phyloP scores from a whole-genome alignment of 2,329 filamentous ascomycete species.

The Geoglossum cookeanum region DNA sequence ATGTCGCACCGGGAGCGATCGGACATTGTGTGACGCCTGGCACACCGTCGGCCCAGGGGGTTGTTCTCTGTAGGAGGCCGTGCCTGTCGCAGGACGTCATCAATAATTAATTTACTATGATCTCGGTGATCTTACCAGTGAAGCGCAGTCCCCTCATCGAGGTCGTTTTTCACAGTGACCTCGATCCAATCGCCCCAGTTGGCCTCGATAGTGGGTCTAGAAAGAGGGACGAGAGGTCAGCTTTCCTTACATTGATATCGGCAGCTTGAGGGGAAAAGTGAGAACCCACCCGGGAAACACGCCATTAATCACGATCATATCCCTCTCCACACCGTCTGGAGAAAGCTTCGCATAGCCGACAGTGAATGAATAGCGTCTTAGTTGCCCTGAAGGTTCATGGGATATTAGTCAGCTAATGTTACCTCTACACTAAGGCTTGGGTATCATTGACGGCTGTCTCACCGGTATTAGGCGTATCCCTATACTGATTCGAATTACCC shows the following conservation, averaged over 20 bases:
- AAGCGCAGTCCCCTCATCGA: conserved; percentile 16
- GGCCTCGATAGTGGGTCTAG: conserved; percentile 15
- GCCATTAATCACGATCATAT: conserved; percentile 17
- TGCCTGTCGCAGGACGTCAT: not conserved
- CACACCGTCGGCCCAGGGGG: conserved; percentile 25
- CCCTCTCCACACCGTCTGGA: conserved; percentile 15
- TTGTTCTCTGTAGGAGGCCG: not conserved
- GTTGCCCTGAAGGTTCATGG: conserved; percentile 3
- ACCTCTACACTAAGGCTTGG: too few relatives aligned
- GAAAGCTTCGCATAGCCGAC: conserved; percentile 12
- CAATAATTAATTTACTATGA: not conserved
- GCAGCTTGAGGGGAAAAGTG: too few relatives aligned
- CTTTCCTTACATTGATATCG: not conserved
- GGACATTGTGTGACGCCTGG: conserved; percentile 27
- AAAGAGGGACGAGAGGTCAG: too few relatives aligned
- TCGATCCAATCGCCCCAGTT: conserved; percentile 19
- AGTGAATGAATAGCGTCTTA: conserved; percentile 13
- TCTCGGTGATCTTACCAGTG: conserved; percentile 11
- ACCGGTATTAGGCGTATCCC: too few relatives aligned
- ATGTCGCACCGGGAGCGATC: conserved; percentile 15
- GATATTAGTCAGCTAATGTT: too few relatives aligned
- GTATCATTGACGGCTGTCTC: conserved; percentile 11
- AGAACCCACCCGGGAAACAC: conserved; percentile 14
- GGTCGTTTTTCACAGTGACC: conserved; percentile 12
- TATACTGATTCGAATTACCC: too few relatives aligned